Evolutionary conservation across 768 basidiomycete genomes (phyloP).

Genomic region (Hortiboletus flavorubellus): DNA sequence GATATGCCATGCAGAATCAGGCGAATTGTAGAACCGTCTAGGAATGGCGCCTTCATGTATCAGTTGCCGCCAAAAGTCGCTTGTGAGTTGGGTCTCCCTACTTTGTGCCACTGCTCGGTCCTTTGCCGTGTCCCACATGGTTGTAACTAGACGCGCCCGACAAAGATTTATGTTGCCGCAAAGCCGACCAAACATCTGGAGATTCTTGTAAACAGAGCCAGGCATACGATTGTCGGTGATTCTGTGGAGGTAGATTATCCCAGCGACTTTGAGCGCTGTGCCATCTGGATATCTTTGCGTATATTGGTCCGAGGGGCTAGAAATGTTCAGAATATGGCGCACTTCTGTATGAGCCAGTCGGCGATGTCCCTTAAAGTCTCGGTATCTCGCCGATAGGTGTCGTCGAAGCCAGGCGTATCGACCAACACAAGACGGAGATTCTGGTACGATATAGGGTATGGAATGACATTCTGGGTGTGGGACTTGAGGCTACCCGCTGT

Average conservation of each 20-base stretch:
- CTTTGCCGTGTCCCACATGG: conserved; percentile 34
- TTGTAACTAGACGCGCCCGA: conserved; percentile 35
- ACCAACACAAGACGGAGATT: conserved; percentile 10
- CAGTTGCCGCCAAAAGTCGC: conserved; percentile 23
- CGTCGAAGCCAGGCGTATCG: conserved; percentile 21
- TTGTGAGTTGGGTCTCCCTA: conserved; percentile 26
- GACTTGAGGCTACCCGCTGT: conserved; percentile 6
- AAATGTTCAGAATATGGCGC: neutral
- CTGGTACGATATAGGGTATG: neutral
- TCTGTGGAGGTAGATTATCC: conserved; percentile 34
- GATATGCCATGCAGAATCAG: neutral
- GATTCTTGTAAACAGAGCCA: conserved; percentile 29
- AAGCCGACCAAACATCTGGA: conserved; percentile 33
- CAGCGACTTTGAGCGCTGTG: conserved; percentile 16
- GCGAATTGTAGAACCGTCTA: neutral
- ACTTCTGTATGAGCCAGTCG: conserved; percentile 20
- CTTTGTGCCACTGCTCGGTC: conserved; percentile 4
- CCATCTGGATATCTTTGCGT: conserved; percentile 7
- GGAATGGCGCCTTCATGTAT: neutral
- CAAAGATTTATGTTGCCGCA: conserved; percentile 31
- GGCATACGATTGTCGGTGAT: conserved; percentile 36
- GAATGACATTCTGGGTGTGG: conserved; percentile 8
- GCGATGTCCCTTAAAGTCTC: conserved; percentile 12
- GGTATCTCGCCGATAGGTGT: conserved; percentile 14
- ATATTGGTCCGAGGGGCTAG: neutral